These are phyloP conservation scores for Yamadazyma pseudoaaseri DNA, from an alignment of 1,139 yeast species.

Conservation along the genomic window DNA sequence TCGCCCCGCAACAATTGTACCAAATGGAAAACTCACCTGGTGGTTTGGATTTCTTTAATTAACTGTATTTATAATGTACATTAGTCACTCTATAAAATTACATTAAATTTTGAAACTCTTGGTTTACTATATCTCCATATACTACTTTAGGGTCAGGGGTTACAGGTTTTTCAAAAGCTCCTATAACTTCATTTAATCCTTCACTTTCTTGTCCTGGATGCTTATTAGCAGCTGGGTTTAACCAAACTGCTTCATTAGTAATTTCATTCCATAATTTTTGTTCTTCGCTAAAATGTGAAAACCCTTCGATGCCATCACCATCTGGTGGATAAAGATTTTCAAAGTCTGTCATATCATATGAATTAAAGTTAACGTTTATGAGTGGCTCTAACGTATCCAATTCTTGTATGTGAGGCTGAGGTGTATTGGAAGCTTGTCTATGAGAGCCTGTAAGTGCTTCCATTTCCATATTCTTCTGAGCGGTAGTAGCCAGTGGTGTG, in stretches of 20 bases:
- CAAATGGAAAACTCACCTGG: conserved; percentile 18
- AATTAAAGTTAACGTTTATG: conserved; percentile 18
- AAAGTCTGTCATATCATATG: conserved; percentile 13
- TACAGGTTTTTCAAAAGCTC: conserved; percentile 7
- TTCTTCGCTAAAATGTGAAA: conserved; percentile 49
- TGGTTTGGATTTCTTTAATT: conserved; percentile 18
- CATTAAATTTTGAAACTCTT: conserved; percentile 39
- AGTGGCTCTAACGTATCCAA: conserved; percentile 7
- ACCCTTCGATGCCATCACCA: conserved; percentile 43
- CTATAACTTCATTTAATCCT: conserved; percentile 11
- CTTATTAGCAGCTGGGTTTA: conserved; percentile 21
- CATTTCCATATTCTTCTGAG: neutral
- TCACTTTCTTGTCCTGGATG: conserved; percentile 1
- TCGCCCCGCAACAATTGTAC: conserved; percentile 43
- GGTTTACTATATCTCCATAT: conserved; percentile 39
- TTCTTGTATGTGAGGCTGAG: neutral
- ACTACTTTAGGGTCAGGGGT: conserved; percentile 18
- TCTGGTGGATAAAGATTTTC: conserved; percentile 34
- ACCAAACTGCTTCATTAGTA: conserved; percentile 74
- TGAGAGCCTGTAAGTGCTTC: neutral
- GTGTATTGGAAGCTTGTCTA: neutral
- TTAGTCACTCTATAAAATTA: conserved; percentile 12
- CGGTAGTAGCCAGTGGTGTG: neutral
- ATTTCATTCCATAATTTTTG: conserved; percentile 74
- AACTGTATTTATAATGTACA: conserved; percentile 7